Evolutionary conservation across 345 rosid genomes (phyloP).

Genomic region (Brassica cretica): DNA sequence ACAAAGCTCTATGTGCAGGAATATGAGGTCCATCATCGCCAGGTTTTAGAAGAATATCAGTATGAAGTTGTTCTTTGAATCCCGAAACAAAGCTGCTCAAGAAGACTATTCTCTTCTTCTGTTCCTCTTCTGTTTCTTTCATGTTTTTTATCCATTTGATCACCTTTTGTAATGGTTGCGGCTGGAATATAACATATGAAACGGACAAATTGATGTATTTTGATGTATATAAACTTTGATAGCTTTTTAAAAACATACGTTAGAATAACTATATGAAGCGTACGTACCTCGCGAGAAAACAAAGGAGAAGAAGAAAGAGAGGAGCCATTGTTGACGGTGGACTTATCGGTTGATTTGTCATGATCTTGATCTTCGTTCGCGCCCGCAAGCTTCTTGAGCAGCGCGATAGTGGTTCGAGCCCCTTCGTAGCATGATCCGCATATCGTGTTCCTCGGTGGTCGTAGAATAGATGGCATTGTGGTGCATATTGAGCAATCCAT

Average conservation of each 20-base stretch:
- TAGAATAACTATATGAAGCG: constrained; percentile 30
- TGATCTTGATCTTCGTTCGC: constrained; percentile 32
- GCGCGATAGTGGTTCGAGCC: constrained; percentile 50
- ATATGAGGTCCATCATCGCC: constrained; percentile 58
- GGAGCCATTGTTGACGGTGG: constrained; percentile 18
- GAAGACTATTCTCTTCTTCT: constrained; percentile 62
- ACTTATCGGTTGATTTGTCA: constrained; percentile 19
- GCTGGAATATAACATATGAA: constrained; percentile 11
- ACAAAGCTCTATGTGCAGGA: constrained; percentile 66
- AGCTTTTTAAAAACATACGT: neutral
- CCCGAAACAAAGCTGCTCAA: constrained; percentile 52
- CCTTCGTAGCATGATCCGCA: constrained; percentile 80
- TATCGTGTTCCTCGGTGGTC: constrained; percentile 90
- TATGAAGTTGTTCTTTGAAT: constrained; percentile 57
- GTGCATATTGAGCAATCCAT: constrained; percentile 83
- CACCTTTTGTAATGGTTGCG: constrained; percentile 57
- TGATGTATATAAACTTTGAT: neutral
- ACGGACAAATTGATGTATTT: neutral
- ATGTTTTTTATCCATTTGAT: constrained; percentile 59
- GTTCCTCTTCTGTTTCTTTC: constrained; percentile 64
- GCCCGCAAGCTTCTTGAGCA: constrained; percentile 58
- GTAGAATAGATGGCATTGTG: constrained; percentile 64
- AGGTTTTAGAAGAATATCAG: constrained; percentile 61
- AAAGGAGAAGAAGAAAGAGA: constrained; percentile 38
- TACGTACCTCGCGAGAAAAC: constrained; percentile 73